A percentile compares a stretch with the other conserved stretches of the same genome.
These are phyloP conservation scores for Lipomyces kockii DNA, from an alignment of 805 yeast species.

Conservation along the genomic window DNA sequence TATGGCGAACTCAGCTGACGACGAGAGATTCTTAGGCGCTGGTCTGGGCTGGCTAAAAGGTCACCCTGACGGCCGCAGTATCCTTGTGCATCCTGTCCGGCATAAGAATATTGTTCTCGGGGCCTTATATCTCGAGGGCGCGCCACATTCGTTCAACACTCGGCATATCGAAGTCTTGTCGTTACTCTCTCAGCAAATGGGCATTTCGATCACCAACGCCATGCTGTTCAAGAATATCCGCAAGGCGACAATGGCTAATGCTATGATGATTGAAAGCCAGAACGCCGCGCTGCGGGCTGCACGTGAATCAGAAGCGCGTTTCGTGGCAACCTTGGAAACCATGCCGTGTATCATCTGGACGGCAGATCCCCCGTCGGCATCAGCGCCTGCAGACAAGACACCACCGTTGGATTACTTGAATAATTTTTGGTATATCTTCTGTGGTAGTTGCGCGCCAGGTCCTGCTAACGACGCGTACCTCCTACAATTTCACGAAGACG, in stretches of 20 bases:
- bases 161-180: slow-evolving; percentile 36
- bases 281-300: slow-evolving; percentile 33
- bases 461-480: slow-evolving; percentile 29
- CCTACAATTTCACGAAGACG: slow-evolving; percentile 34
- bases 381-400: slow-evolving; percentile 1
- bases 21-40: slow-evolving; percentile 27
- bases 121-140: slow-evolving; percentile 37
- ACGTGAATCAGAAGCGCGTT: slow-evolving; percentile 37
- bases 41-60: slow-evolving; percentile 22
- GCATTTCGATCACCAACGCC: slow-evolving; percentile 38
- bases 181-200: slow-evolving; percentile 38
- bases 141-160: slow-evolving; percentile 36
- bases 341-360: slow-evolving; percentile 39
- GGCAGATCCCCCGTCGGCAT: slow-evolving; percentile 25
- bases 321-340: slow-evolving; percentile 37
- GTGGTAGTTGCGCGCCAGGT: slow-evolving; percentile 36
- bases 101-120: slow-evolving; percentile 35
- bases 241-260: slow-evolving; percentile 38
- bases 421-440: slow-evolving; percentile 33
- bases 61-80: slow-evolving; percentile 33
- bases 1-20: slow-evolving; percentile 26
- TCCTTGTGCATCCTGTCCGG: slow-evolving; percentile 35
- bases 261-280: slow-evolving; percentile 37
- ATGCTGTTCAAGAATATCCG: slow-evolving; percentile 35
- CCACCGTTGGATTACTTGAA: slow-evolving; percentile 32